These are phyloP conservation scores for Diaporthe sp. DNA, from an alignment of 2,329 filamentous ascomycete species.

Conservation along the genomic window DNA sequence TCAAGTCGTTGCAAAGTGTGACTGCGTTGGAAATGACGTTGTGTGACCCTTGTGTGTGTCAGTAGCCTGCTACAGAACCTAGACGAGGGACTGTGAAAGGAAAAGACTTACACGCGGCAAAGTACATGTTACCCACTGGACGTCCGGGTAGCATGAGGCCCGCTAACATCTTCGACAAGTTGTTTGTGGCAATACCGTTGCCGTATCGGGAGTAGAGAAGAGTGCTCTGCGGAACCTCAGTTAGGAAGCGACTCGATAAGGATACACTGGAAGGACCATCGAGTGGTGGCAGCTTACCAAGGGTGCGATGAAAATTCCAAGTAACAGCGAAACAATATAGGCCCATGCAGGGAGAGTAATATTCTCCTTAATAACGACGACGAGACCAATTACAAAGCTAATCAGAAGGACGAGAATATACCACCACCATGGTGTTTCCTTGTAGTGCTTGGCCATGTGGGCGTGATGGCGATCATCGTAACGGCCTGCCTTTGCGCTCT, in stretches of 20 bases:
- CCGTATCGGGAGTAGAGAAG: slow-evolving; percentile 67
- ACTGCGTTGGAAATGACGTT: slow-evolving; percentile 67
- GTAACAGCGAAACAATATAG: slow-evolving; percentile 59
- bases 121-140: slow-evolving; percentile 61
- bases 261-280: rapidly evolving
- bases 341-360: slow-evolving; percentile 63
- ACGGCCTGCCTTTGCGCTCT: slow-evolving; percentile 57
- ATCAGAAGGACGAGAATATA: slow-evolving; percentile 57
- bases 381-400: slow-evolving; percentile 61
- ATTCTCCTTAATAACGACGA: slow-evolving; percentile 61
- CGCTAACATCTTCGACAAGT: slow-evolving; percentile 70
- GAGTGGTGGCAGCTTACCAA: slow-evolving; percentile 54
- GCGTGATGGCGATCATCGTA: slow-evolving; percentile 66
- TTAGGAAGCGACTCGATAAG: slow-evolving; percentile 33
- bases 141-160: slow-evolving; percentile 65
- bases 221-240: slow-evolving; percentile 55
- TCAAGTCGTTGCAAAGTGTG: slow-evolving; percentile 66
- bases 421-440: slow-evolving; percentile 65
- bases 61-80: neutral
- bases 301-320: slow-evolving; percentile 64
- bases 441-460: slow-evolving; percentile 67
- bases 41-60: slow-evolving; percentile 66
- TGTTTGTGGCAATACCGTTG: slow-evolving; percentile 71
- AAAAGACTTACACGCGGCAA: neutral
- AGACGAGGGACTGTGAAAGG: neutral